phyloP scores from a whole-genome alignment of 2,329 filamentous ascomycete species.

The Beauveria scarabaeidicola region DNA sequence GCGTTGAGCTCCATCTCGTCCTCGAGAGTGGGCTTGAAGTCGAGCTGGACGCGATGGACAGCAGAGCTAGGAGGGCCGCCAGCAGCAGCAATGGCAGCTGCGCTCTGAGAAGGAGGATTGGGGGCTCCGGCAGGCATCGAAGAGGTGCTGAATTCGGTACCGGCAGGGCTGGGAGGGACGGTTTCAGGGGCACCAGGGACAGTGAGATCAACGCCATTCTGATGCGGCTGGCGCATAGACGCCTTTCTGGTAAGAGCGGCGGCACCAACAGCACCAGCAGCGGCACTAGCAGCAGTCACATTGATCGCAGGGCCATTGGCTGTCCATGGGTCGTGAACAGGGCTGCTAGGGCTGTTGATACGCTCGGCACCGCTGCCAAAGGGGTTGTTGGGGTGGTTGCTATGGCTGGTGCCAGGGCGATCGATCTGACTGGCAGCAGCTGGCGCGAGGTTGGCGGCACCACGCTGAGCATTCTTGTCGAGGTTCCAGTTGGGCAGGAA shows the following conservation, averaged over 20 bases:
- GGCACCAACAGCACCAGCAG: constrained; percentile 29
- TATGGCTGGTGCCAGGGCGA: constrained; percentile 35
- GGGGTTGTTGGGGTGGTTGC: constrained; percentile 55
- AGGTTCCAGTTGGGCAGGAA: constrained; percentile 61
- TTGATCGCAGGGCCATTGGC: constrained; percentile 35
- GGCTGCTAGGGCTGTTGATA: constrained; percentile 16
- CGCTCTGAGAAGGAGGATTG: constrained; percentile 36
- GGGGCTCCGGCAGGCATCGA: constrained; percentile 38
- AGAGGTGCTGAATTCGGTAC: constrained; percentile 53
- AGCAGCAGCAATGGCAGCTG: constrained; percentile 53
- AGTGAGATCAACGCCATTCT: constrained; percentile 45
- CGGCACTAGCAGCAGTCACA: constrained; percentile 30
- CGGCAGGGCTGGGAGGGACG: constrained; percentile 50
- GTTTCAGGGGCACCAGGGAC: constrained; percentile 27
- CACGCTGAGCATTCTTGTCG: constrained; percentile 34
- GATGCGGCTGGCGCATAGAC: constrained; percentile 46
- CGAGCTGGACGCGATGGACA: constrained; percentile 87
- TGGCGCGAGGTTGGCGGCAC: constrained; percentile 26
- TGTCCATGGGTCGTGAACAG: constrained; percentile 29
- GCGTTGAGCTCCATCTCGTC: constrained; percentile 78
- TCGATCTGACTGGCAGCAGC: constrained; percentile 36
- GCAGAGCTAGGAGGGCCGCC: constrained; percentile 51
- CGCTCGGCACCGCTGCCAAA: constrained; percentile 57
- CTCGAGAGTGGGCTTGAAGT: constrained; percentile 86
- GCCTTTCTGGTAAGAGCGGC: constrained; percentile 41